Evolutionary conservation across 805 yeast species (phyloP).

Genomic region (Yamadazyma sp.): DNA sequence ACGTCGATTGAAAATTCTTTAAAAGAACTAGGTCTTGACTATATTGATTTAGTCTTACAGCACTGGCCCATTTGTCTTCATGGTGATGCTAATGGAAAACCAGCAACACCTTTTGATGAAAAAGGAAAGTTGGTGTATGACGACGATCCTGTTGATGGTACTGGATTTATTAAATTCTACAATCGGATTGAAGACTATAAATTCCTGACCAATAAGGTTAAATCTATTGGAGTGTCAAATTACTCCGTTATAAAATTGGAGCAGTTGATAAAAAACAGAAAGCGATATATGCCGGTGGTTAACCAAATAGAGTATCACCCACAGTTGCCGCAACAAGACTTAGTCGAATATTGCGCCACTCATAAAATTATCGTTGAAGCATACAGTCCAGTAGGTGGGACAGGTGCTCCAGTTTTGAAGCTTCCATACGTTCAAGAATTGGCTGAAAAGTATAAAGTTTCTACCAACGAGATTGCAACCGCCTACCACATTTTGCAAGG

Average conservation of each 20-base stretch:
- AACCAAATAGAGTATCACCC: slow-evolving; percentile 40
- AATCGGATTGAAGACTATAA: slow-evolving; percentile 29
- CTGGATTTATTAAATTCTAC: slow-evolving; percentile 30
- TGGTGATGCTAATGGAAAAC: slow-evolving; percentile 41
- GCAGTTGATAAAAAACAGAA: slow-evolving; percentile 24
- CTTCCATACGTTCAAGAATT: slow-evolving; percentile 49
- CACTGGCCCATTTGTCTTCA: slow-evolving; percentile 51
- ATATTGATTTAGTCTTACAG: slow-evolving; percentile 47
- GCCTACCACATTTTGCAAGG: slow-evolving; percentile 66
- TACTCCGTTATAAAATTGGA: slow-evolving; percentile 29
- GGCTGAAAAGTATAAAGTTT: slow-evolving; percentile 54
- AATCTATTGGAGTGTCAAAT: slow-evolving; percentile 38
- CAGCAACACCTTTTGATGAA: slow-evolving; percentile 35
- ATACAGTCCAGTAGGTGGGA: slow-evolving; percentile 63
- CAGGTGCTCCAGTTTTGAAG: slow-evolving; percentile 63
- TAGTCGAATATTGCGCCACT: slow-evolving; percentile 36
- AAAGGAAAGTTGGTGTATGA: slow-evolving; percentile 35
- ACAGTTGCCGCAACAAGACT: slow-evolving; percentile 39
- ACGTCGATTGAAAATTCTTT: slow-evolving; percentile 43
- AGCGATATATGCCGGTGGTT: slow-evolving; percentile 27
- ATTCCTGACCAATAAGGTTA: slow-evolving; percentile 29
- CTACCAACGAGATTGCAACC: slow-evolving; percentile 55
- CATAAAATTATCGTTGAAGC: slow-evolving; percentile 48
- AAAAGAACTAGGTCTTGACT: slow-evolving; percentile 40
- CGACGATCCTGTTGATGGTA: slow-evolving; percentile 36